phyloP scores from a whole-genome alignment of 2,329 filamentous ascomycete species.

The Mollisia scopiformis region DNA sequence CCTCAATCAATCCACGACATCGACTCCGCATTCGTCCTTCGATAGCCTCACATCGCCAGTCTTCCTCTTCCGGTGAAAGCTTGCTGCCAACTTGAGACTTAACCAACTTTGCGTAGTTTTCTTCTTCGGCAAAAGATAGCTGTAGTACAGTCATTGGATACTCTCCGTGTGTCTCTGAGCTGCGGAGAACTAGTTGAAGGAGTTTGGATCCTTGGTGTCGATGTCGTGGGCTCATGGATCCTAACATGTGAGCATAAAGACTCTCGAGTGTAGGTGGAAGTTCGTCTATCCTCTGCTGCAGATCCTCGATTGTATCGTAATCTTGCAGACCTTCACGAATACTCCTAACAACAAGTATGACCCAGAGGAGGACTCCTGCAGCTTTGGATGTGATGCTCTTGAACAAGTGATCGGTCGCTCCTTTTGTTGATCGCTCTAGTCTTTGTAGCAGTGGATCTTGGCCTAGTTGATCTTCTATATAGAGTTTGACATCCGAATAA shows the following conservation, averaged over 20 bases:
- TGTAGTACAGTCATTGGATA: slow-evolving; percentile 1
- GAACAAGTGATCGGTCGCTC: neutral
- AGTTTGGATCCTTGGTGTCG: neutral
- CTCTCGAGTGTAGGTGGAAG: slow-evolving; percentile 9
- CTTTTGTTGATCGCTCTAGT: neutral
- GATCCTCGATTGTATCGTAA: neutral
- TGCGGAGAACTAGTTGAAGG: neutral
- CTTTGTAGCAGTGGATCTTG: slow-evolving; percentile 1
- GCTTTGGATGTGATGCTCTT: slow-evolving; percentile 13
- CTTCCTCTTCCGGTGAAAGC: neutral
- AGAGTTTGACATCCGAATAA: slow-evolving; percentile 24
- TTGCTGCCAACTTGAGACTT: neutral
- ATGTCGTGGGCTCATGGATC: neutral
- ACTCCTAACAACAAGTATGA: slow-evolving; percentile 19
- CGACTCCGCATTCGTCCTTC: slow-evolving; percentile 11
- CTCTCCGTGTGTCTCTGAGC: neutral
- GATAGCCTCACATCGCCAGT: slow-evolving; percentile 1
- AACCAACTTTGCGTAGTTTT: neutral
- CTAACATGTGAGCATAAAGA: slow-evolving; percentile 11
- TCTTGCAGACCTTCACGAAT: slow-evolving; percentile 1
- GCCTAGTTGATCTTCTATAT: slow-evolving; percentile 22
- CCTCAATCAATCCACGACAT: slow-evolving; percentile 10
- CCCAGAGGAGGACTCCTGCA: slow-evolving; percentile 29
- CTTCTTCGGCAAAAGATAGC: slow-evolving; percentile 7
- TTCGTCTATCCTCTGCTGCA: neutral